Evolutionary conservation across 2,329 filamentous ascomycete species (phyloP).

Genomic region (Aspergillus sp.): DNA sequence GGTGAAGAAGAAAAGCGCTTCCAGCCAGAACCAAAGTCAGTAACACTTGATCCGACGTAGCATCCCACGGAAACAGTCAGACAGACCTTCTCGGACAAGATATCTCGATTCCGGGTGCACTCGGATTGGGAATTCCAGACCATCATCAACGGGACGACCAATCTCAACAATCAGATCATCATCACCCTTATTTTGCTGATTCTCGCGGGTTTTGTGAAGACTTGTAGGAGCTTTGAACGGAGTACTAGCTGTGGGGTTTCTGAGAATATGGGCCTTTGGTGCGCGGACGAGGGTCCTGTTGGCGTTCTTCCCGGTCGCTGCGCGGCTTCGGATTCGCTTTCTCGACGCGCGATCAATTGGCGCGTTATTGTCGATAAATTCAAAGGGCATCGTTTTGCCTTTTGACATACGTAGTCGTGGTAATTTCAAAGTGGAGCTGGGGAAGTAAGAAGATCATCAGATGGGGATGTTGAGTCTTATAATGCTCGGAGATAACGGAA

Average conservation of each 20-base stretch:
- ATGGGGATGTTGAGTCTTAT: background rate
- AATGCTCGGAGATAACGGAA: conserved; percentile 10
- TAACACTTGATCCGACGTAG: background rate
- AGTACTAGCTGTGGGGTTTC: background rate
- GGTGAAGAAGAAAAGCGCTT: conserved; percentile 8
- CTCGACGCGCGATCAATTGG: conserved; percentile 3
- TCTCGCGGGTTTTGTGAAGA: background rate
- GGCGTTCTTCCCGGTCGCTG: conserved; percentile 8
- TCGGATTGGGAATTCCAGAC: conserved; percentile 1
- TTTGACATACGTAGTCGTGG: background rate
- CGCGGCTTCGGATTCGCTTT: conserved; percentile 8
- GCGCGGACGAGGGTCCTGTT: conserved; percentile 1
- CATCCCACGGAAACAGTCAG: background rate
- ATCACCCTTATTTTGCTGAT: background rate
- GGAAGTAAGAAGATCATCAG: background rate
- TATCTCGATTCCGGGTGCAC: background rate
- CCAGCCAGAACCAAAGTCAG: background rate
- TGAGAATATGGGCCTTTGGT: background rate
- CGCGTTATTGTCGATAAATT: conserved; percentile 5
- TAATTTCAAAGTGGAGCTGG: too few species aligned
- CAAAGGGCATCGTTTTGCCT: background rate
- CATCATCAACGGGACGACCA: background rate
- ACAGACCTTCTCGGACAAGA: conserved; percentile 7
- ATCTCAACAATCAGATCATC: background rate
- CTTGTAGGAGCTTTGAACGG: background rate